Evolutionary conservation across 768 basidiomycete genomes (phyloP), one percentile per base, ranked within the genome.

Genomic region (Phylloporus scabripes): DNA sequence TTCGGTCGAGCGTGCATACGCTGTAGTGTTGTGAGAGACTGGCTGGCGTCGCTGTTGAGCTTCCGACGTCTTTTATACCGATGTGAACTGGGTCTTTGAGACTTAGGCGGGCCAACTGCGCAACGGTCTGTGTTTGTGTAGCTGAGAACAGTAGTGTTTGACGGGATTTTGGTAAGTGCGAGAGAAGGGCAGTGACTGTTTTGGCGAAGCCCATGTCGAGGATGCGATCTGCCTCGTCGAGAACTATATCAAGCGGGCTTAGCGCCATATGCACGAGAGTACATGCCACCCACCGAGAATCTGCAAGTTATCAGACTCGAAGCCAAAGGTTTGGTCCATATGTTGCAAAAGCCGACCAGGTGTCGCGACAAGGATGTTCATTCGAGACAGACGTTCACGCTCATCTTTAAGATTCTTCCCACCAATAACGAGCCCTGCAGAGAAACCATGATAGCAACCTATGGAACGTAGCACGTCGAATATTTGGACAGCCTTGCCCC

Each of bases 351-450:
- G 73, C 39, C 95, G 79, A 21, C 95, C 95, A 5, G 95, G 95
- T 4, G 95, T 98, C 2, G 95, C 95, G 14, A 99, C 90, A n/a
- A 99, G 79, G 50, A 99, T 96, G 60, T 99, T 99, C 93, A 98
- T 98, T 36, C 90, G 78, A 9, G 85, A 77, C 37, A 99, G 68
- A 7, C 95, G 77, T 18, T 94, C 93, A 32, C 81, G 75, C 65
- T 99, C 95, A 53, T 95, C 93, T 63, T 92, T 93, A 42, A 97
- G 66, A 58, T 84, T 92, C 74, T 97, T 99, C 39, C 95, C 95
- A 6, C 95, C 95, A 37, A 99, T 99, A 15, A 98, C 85, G 11
- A 98, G 72, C 0, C 94, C 95, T 0, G 95, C 95, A 6, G 92
- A 95, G 68, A 98, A 95, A 15, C 78, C 75, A 60, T 99, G 95